Base-by-base conservation (phyloP, 2,329 filamentous ascomycete genomes). In the Zymoseptoria passerinii region DNA sequence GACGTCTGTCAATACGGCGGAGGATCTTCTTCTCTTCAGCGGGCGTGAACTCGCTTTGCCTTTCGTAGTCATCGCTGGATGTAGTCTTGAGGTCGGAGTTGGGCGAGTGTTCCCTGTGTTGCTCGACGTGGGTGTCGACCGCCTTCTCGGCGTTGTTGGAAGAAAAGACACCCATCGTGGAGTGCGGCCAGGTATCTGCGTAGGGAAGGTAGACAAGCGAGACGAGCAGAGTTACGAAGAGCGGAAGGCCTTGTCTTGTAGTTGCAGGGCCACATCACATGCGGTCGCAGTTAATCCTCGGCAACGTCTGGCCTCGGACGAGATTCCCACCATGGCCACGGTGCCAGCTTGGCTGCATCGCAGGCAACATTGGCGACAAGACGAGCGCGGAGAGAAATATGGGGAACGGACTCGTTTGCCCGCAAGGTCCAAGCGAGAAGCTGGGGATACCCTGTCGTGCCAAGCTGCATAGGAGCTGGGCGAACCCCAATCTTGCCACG, bases 1-100 rank as follows among this genome's bases (percentile, higher is more conserved):
- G 67, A 44, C 76, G 71, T 18, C 73, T 76, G 71, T 94, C 89
- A 63, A 92, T 77, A 8, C 83, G 82, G 58, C 80, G 79, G 48
- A 90, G 82, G 66, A 92, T 90, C 54, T 63, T 64, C 52, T 59
- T 60, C 57, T 67, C 57, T 50, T 66, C 65, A 1, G 54, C 65
- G 0, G 61, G 63, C 16, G 65, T 57, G 56, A 65, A 65, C 53
- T 65, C 63, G 57, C 50, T 57, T 18, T 57, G 52, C 29, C 50
- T 44, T 7, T 60, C 59, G 13, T 44, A n/a, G 35, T 44, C 35
- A 44, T 44, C 35, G 35, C 35, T 44, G 9, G 35, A 44, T n/a
- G 35, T 44, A 4, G 52, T 57, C 20, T 60, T 35, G 13, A 53
- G 48, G 20, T 54, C 52, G 10, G 52, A 28, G 54, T 53, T 54